These are phyloP conservation scores for Calocybe gambosa DNA, from an alignment of 1,284 basidiomycete species.

Conservation along the genomic window DNA sequence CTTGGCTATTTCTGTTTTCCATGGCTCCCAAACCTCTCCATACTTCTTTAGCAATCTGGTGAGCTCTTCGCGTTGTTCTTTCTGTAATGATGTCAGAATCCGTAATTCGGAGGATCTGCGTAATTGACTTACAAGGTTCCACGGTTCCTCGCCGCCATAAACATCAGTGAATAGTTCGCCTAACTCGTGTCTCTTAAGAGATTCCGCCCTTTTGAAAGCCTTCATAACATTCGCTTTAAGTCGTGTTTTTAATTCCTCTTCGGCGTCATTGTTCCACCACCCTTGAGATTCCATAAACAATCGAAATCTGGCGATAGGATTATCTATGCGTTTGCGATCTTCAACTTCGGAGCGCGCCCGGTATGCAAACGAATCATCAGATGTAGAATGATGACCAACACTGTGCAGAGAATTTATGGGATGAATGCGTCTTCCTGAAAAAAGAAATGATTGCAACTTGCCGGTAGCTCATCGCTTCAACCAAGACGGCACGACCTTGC, in stretches of 20 bases:
- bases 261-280: constrained; percentile 84
- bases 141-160: constrained; percentile 80
- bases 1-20: constrained; percentile 75
- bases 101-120: neutral
- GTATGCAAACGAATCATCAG: constrained; percentile 92
- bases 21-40: constrained; percentile 76
- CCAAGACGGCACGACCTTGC: constrained; percentile 76
- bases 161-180: constrained; percentile 84
- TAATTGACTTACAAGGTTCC: constrained; percentile 61
- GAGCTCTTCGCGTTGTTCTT: constrained; percentile 81
- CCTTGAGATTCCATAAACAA: constrained; percentile 74
- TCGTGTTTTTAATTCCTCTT: constrained; percentile 64
- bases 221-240: constrained; percentile 72
- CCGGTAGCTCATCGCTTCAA: constrained; percentile 93
- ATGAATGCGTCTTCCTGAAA: neutral
- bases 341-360: constrained; percentile 81
- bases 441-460: constrained; percentile 25
- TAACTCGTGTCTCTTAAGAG: constrained; percentile 62
- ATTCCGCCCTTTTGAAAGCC: constrained; percentile 77
- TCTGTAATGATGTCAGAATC: constrained; percentile 34
- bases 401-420: constrained; percentile 26
- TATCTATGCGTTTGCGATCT: constrained; percentile 81
- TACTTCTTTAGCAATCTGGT: constrained; percentile 76
- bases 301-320: constrained; percentile 82
- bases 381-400: constrained; percentile 93